phyloP scores from a whole-genome alignment of 768 basidiomycete species.

The Mycena leptocephala region DNA sequence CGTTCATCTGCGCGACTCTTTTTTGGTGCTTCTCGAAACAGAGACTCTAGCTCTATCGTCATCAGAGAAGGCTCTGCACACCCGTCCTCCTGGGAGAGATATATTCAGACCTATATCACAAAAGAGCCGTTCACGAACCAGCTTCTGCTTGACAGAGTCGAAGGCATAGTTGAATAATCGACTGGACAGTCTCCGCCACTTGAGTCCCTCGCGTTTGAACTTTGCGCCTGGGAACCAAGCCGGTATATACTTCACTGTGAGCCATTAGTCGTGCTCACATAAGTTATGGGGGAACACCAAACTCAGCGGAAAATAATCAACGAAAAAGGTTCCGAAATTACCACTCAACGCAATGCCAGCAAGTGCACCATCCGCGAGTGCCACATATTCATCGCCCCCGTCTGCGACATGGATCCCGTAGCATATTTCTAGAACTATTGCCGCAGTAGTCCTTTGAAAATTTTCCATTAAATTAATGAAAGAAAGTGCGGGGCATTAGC shows the following conservation, averaged over 20 bases:
- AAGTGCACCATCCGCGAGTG: constrained; percentile 43
- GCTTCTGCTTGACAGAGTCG: constrained; percentile 43
- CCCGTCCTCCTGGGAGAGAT: constrained; percentile 23
- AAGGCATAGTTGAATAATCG: constrained; percentile 57
- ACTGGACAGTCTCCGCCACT: constrained; percentile 51
- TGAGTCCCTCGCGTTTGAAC: constrained; percentile 58
- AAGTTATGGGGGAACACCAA: neutral
- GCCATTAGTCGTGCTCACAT: neutral
- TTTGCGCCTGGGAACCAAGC: constrained; percentile 64
- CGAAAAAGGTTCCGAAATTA: constrained; percentile 40
- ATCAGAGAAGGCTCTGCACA: constrained; percentile 37
- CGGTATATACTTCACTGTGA: constrained; percentile 60
- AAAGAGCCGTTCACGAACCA: constrained; percentile 41
- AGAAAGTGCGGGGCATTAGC: neutral
- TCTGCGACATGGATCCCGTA: constrained; percentile 43
- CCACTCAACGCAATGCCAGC: constrained; percentile 34
- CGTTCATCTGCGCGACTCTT: constrained; percentile 27
- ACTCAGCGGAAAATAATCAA: constrained; percentile 36
- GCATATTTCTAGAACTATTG: constrained; percentile 38
- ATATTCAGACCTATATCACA: too few species aligned
- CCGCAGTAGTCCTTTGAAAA: constrained; percentile 20
- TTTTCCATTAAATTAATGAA: neutral
- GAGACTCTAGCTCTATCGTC: constrained; percentile 35
- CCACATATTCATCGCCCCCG: constrained; percentile 42
- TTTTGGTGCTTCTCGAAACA: constrained; percentile 27